A percentile compares a stretch with the other conserved stretches of the same genome.
These are phyloP conservation scores for Aspergillus vadensis DNA, from an alignment of 2,329 filamentous ascomycete genomes.

Conservation along the genomic window DNA sequence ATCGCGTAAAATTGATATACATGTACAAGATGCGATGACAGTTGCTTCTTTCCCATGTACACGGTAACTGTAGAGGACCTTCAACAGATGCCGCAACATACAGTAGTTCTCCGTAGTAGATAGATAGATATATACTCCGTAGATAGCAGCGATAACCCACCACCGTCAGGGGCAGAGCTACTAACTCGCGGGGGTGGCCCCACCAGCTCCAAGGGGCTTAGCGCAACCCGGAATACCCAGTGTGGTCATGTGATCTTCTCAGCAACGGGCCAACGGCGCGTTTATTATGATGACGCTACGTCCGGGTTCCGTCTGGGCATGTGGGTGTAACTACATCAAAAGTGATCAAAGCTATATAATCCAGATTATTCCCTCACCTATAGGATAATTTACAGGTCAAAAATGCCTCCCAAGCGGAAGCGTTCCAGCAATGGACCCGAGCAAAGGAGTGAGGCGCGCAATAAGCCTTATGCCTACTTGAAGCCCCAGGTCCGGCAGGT, in stretches of 20 bases:
- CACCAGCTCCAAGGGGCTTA: background rate
- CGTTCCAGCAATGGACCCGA: constrained; percentile 24
- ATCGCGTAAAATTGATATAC: too few species aligned
- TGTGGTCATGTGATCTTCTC: background rate
- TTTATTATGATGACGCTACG: constrained; percentile 2
- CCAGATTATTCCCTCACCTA: background rate
- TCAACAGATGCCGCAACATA: too few species aligned
- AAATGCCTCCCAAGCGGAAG: constrained; percentile 32
- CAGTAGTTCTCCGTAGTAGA: background rate
- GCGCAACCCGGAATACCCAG: background rate
- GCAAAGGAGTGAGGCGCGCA: constrained; percentile 18
- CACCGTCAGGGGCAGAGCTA: background rate
- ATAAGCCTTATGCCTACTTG: constrained; percentile 42
- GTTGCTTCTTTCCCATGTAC: too few species aligned
- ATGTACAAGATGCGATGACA: too few species aligned
- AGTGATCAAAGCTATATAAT: background rate
- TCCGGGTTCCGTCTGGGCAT: background rate
- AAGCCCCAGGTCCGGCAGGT: constrained; percentile 45
- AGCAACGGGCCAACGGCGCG: constrained; percentile 2
- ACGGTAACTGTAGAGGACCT: too few species aligned
- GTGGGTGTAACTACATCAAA: background rate
- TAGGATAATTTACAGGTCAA: background rate
- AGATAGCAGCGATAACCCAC: background rate
- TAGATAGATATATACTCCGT: background rate
- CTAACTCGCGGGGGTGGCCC: background rate